Conservation (phyloP, 805 yeast species). For the Yamadazyma philogaea region DNA sequence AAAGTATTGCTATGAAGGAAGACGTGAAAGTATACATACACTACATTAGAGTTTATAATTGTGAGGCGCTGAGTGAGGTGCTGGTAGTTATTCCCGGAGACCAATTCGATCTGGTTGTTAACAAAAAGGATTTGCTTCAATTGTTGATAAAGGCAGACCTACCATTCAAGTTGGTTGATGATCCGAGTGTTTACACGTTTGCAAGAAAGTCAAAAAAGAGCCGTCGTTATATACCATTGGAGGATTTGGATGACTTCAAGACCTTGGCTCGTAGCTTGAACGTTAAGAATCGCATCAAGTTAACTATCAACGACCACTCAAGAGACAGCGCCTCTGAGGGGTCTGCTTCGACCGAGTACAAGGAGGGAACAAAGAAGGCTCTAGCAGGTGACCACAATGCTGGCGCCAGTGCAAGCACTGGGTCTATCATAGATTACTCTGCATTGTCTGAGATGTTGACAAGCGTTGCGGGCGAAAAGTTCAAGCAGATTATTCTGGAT, state of each 20-base stretch:
- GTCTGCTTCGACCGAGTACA: neutral
- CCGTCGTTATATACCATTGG: constrained; percentile 39
- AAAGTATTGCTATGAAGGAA: neutral
- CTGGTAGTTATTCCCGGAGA: constrained; percentile 15
- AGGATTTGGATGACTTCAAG: constrained; percentile 37
- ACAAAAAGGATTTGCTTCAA: constrained; percentile 15
- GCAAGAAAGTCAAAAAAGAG: constrained; percentile 48
- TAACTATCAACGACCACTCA: constrained; percentile 18
- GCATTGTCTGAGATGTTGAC: constrained; percentile 14
- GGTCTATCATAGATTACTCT: neutral
- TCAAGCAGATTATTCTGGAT: constrained; percentile 21
- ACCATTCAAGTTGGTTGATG: constrained; percentile 8
- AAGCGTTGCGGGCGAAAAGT: constrained; percentile 29
- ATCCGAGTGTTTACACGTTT: constrained; percentile 9
- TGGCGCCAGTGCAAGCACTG: neutral
- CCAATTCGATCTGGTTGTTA: constrained; percentile 11
- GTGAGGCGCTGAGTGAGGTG: constrained; percentile 4
- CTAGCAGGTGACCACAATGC: neutral
- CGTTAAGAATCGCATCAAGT: constrained; percentile 44
- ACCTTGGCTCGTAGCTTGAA: constrained; percentile 44
- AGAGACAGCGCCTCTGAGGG: neutral
- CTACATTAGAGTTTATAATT: constrained; percentile 1
- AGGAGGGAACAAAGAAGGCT: neutral
- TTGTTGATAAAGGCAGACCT: constrained; percentile 6
- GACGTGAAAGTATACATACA: constrained; percentile 3